Evolutionary conservation across 2,329 filamentous ascomycete genomes (phyloP).

Genomic region (Colletotrichum paranaense): DNA sequence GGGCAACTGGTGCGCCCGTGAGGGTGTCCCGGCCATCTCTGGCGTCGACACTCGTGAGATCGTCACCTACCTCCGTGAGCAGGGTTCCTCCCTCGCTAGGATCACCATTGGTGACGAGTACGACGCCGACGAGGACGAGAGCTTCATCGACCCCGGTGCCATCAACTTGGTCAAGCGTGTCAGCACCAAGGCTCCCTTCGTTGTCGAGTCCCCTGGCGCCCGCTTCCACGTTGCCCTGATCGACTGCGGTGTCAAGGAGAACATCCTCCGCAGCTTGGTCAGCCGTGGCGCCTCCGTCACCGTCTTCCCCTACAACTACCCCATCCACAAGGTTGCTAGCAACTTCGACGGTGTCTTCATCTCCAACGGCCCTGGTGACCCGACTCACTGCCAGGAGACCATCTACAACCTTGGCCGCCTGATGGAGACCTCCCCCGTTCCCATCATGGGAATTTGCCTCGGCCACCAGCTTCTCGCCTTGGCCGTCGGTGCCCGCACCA

Average conservation of each 20-base stretch:
- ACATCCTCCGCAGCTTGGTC: slow-evolving; percentile 95
- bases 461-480: slow-evolving; percentile 96
- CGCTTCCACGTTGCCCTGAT: slow-evolving; percentile 92
- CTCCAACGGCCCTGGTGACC: slow-evolving; percentile 97
- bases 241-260: slow-evolving; percentile 99
- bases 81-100: slow-evolving; percentile 93
- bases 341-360: slow-evolving; percentile 99
- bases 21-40: slow-evolving; percentile 95
- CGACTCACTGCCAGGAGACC: slow-evolving; percentile 94
- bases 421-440: slow-evolving; percentile 90
- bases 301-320: slow-evolving; percentile 95
- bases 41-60: slow-evolving; percentile 97
- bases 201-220: slow-evolving; percentile 86
- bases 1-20: slow-evolving; percentile 92
- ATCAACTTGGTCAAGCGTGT: slow-evolving; percentile 97
- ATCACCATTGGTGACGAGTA: slow-evolving; percentile 98
- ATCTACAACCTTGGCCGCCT: slow-evolving; percentile 91
- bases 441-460: slow-evolving; percentile 97
- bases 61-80: slow-evolving; percentile 94
- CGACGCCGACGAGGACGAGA: slow-evolving; percentile 97
- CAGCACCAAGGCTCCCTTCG: slow-evolving; percentile 97
- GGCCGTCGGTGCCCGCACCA: slow-evolving; percentile 86
- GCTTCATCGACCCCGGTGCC: slow-evolving; percentile 92
- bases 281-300: slow-evolving; percentile 92
- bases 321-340: slow-evolving; percentile 96